Conservation (phyloP, 257 asterid species). For the Vinca minor region DNA sequence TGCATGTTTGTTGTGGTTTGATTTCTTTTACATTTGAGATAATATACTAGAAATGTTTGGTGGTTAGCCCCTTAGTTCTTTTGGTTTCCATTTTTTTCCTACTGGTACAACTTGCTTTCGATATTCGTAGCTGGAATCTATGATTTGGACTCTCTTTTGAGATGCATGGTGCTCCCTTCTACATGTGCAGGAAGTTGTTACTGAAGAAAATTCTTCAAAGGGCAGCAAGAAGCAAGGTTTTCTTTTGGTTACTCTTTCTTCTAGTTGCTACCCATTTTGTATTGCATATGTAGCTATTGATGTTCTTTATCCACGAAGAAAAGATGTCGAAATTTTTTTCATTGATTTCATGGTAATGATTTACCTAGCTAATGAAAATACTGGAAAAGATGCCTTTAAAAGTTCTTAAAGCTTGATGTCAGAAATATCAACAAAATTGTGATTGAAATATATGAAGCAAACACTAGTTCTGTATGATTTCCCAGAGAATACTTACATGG, state of each 20-base stretch:
- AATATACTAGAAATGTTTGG: neutral
- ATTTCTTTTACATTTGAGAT: neutral
- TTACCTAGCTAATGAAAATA: neutral
- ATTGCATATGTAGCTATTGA: neutral
- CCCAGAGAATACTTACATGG: too few species aligned
- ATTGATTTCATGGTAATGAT: neutral
- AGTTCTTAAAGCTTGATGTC: neutral
- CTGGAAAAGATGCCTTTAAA: neutral
- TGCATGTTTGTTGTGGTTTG: neutral
- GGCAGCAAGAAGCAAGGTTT: constrained; percentile 55
- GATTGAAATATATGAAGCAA: neutral
- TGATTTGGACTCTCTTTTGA: constrained; percentile 1
- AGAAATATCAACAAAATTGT: neutral
- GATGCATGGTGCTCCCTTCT: neutral
- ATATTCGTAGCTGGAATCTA: constrained; percentile 1
- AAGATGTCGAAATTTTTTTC: neutral
- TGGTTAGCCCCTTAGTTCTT: neutral
- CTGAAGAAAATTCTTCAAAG: constrained; percentile 34
- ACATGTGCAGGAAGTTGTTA: constrained; percentile 41
- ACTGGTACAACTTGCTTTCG: neutral
- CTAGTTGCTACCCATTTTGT: constrained; percentile 4
- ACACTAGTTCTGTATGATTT: neutral
- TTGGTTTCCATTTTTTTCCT: neutral
- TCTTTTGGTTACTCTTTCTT: constrained; percentile 13
- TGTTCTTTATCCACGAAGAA: neutral